Evolutionary conservation across 345 rosid genomes (phyloP), one percentile per base, ranked within the genome.

Genomic region (Murraya paniculata): DNA sequence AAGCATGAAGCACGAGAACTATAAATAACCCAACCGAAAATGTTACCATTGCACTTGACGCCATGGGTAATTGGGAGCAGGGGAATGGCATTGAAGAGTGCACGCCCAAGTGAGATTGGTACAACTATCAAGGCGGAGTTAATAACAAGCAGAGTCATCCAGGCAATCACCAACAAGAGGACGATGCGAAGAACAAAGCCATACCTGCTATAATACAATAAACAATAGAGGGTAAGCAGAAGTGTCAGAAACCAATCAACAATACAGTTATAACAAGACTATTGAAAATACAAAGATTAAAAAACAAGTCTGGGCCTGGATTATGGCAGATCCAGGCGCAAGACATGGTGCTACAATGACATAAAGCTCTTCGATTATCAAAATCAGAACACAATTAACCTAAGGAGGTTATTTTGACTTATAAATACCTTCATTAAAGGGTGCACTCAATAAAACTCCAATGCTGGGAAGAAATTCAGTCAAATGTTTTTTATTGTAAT

Each of bases 51-150:
- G 92, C 98, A 96, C 81, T 94, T 94, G 86, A 96, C 87, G 81
- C 98, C 99, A 73, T 94, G 99, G 76, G 99, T 94, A 85, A 91
- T 89, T 64, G 99, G 99, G 65, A 97, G 97, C 76, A 85, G 89
- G 76, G 99, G 99, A 82, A 97, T 91, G 80, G 91, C 88, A 85
- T 90, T 93, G 87, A 97, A 97, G 78, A 97, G 88, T 69, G 91
- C 89, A 76, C 98, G 98, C 36, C 99, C 99, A 72, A 97, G 91
- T n/a, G 98, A 90, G 76, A 97, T 89, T 30, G 99, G 98, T 18
- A 97, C 89, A 61, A 93, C 91, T 82, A 94, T 86, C 88, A 97
- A 78, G 65, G 95, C 91, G 4, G 99, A 94, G 87, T 94, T 93
- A 87, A 94, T 90, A 85, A 97, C 69, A 74, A 97, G 98, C 58